Percentiles rank a stretch among this genome's conserved stretches.
Conservation (phyloP, 768 basidiomycete species). For the Gymnopilus junonius region DNA sequence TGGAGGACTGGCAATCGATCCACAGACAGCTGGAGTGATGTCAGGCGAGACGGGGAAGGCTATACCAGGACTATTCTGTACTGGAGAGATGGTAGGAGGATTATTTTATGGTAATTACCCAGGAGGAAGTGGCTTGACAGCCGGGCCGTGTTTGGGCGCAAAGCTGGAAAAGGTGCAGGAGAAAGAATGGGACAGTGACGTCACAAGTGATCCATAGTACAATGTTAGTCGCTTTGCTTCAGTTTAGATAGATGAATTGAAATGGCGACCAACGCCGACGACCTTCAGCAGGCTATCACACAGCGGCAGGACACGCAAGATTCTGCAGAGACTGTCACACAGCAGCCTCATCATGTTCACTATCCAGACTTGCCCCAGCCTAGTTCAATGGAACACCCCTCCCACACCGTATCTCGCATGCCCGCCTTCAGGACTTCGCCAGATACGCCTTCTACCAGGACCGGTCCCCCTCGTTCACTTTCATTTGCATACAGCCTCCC, state of each 20-base stretch:
- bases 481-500: slow-evolving; percentile 66
- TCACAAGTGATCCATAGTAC: slow-evolving; percentile 13
- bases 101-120: slow-evolving; percentile 72
- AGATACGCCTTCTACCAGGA: slow-evolving; percentile 64
- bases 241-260: no score
- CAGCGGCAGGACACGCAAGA: slow-evolving; percentile 16
- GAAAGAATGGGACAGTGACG: slow-evolving; percentile 8
- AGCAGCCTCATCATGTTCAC: slow-evolving; percentile 1
- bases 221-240: slow-evolving; percentile 8
- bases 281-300: slow-evolving; percentile 22
- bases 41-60: slow-evolving; percentile 39
- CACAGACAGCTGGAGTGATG: slow-evolving; percentile 55
- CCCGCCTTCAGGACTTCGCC: slow-evolving; percentile 34
- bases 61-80: slow-evolving; percentile 63
- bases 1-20: slow-evolving; percentile 66
- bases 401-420: slow-evolving; percentile 23
- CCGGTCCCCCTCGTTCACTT: slow-evolving; percentile 75
- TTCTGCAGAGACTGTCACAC: slow-evolving; percentile 19
- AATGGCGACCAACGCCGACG: slow-evolving; percentile 31
- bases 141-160: slow-evolving; percentile 67
- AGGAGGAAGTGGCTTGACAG: slow-evolving; percentile 68
- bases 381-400: slow-evolving; percentile 13
- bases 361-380: slow-evolving; percentile 10
- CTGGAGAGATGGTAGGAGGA: slow-evolving; percentile 72
- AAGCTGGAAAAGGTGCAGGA: slow-evolving; percentile 55